A percentile compares a stretch with the other conserved stretches of the same genome.
Conservation (phyloP, 2,329 filamentous ascomycete genomes). For the Neofusicoccum sp. region DNA sequence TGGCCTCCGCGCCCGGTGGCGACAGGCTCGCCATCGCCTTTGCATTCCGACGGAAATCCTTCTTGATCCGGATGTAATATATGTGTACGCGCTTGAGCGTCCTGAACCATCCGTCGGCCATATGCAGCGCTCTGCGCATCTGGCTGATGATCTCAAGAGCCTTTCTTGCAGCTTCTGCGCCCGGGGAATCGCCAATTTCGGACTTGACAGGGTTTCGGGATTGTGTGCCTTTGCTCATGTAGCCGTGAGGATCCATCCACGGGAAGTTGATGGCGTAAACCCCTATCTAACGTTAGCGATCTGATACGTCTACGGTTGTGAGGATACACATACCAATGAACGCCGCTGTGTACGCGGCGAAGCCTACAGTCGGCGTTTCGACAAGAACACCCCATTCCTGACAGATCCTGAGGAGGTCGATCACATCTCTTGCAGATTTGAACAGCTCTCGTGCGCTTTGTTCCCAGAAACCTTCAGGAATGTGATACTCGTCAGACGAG, state of each 20-base stretch:
- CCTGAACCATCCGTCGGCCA: constrained; percentile 59
- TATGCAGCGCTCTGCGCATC: constrained; percentile 57
- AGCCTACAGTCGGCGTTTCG: constrained; percentile 68
- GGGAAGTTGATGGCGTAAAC: constrained; percentile 70
- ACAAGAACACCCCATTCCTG: constrained; percentile 62
- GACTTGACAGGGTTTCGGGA: constrained; percentile 24
- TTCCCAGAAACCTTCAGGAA: constrained; percentile 63
- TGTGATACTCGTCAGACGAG: constrained; percentile 47
- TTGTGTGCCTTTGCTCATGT: constrained; percentile 46
- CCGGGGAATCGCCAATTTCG: constrained; percentile 23
- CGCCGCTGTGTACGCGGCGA: constrained; percentile 67
- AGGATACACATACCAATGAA: constrained; percentile 53
- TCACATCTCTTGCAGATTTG: constrained; percentile 63
- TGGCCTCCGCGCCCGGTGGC: constrained; percentile 28
- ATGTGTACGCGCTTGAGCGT: constrained; percentile 58
- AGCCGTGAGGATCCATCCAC: constrained; percentile 64
- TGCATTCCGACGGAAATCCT: constrained; percentile 48
- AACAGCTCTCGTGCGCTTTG: constrained; percentile 65
- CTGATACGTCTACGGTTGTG: not conserved
- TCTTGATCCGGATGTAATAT: constrained; percentile 57
- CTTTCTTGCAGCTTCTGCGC: constrained; percentile 50
- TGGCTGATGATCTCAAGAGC: constrained; percentile 55
- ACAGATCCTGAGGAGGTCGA: constrained; percentile 66
- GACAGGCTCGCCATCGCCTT: constrained; percentile 33
- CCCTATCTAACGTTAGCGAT: constrained; percentile 37